Evolutionary conservation across 148 eudicot species (phyloP).

Genomic region (Rhododendron ovatum): DNA sequence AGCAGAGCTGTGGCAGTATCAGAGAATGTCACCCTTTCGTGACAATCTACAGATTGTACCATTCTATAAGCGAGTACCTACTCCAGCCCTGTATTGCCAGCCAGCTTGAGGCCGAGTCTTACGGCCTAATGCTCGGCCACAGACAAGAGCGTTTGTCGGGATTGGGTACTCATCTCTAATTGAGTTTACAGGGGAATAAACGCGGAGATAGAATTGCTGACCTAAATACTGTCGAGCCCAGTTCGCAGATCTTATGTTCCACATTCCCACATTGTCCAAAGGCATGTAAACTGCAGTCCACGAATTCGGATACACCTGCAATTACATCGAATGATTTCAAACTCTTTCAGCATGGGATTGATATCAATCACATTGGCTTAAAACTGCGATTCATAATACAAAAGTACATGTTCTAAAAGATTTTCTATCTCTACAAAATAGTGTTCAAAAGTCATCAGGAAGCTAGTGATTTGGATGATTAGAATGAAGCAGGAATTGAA

Average conservation of each 20-base stretch:
- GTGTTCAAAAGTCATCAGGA: background rate
- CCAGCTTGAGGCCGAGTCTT: slow-evolving; percentile 3
- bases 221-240: slow-evolving; percentile 67
- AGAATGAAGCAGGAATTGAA: background rate
- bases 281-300: slow-evolving; percentile 67
- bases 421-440: background rate
- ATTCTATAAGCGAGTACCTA: background rate
- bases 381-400: background rate
- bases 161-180: slow-evolving; percentile 61
- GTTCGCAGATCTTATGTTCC: slow-evolving; percentile 59
- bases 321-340: background rate
- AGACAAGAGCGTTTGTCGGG: slow-evolving; percentile 53
- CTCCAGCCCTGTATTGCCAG: background rate
- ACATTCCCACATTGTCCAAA: slow-evolving; percentile 70
- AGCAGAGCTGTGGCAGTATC: background rate
- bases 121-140: slow-evolving; percentile 50
- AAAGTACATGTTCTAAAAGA: background rate
- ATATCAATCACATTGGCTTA: background rate
- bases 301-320: slow-evolving; percentile 54
- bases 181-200: slow-evolving; percentile 45
- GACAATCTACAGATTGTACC: slow-evolving; percentile 1
- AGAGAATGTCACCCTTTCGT: slow-evolving; percentile 19
- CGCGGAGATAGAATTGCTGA: slow-evolving; percentile 64
- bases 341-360: background rate
- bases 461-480: background rate